Evolutionary conservation across 1,139 yeast genomes (phyloP), one percentile per base, ranked within the genome.

Genomic region (Candida tropicalis): DNA sequence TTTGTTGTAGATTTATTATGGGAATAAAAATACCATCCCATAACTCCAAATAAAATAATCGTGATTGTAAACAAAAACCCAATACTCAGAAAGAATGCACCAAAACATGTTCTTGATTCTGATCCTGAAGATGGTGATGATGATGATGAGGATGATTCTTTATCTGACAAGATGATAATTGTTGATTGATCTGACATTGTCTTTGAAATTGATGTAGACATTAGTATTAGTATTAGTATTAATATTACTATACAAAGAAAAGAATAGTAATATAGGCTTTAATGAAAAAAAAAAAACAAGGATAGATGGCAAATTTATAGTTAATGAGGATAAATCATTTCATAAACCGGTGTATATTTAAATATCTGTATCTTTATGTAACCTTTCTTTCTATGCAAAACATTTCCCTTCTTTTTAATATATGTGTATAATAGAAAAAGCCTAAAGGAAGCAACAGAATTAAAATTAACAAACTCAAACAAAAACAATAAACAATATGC

Each of bases 311-410:
- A 29, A 29, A 18, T 18, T 29, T 12, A 15, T n/a, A n/a, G n/a
- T n/a, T n/a, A n/a, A n/a, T n/a, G n/a, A n/a, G n/a, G n/a, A n/a
- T n/a, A n/a, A n/a, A n/a, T n/a, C n/a, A n/a, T n/a, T n/a, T n/a
- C n/a, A 31, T 31, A 18, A 18, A 18, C 10, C 13, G 8, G 35
- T 31, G 35, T 31, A 31, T 31, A 18, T 31, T 31, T 7, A 18
- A 31, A 31, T 31, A 31, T 18, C 23, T 31, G 35, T 31, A 31
- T 31, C 35, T 20, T 31, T 31, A 31, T 31, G 35, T 31, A 31
- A 18, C 35, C 35, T 31, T 31, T 20, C 35, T 31, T 31, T 31
- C 12, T 10, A 13, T 4, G n/a, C n/a, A 5, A 11, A 2, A 25
- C 5, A 2, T 25, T 25, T 25, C 17, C 17, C 17, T 29, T 27